Percentiles rank a stretch among this genome's conserved stretches.
phyloP scores from a whole-genome alignment of 73 alveolate genomes.

The Durusdinium trenchii region DNA sequence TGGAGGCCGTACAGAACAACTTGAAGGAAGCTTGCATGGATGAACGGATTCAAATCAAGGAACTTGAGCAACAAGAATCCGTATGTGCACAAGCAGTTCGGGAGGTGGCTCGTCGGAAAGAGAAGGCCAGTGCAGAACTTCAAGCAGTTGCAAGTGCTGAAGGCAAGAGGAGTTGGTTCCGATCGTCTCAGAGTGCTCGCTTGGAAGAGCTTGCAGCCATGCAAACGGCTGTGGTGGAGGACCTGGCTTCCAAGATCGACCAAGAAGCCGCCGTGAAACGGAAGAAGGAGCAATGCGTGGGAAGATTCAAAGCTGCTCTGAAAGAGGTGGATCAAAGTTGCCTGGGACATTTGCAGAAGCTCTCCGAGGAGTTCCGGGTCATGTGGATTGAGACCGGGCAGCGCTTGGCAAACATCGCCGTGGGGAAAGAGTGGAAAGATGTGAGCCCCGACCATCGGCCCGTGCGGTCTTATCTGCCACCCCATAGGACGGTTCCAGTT shows the following conservation, averaged over 20 bases:
- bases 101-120: slow-evolving; percentile 38
- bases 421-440: neutral
- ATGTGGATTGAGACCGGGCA: slow-evolving; percentile 24
- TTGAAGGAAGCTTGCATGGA: slow-evolving; percentile 78
- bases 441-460: neutral
- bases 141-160: slow-evolving; percentile 63
- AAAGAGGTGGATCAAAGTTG: slow-evolving; percentile 49
- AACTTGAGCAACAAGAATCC: slow-evolving; percentile 69
- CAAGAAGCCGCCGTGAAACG: slow-evolving; percentile 82
- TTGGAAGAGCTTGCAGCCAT: slow-evolving; percentile 83
- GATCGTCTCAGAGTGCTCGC: slow-evolving; percentile 15
- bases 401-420: slow-evolving; percentile 20
- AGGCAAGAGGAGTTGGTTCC: slow-evolving; percentile 59
- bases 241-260: slow-evolving; percentile 66
- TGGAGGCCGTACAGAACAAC: slow-evolving; percentile 83
- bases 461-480: slow-evolving; percentile 37
- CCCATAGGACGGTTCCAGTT: neutral
- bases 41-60: slow-evolving; percentile 68
- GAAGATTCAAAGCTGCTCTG: slow-evolving; percentile 34
- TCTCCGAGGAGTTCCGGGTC: slow-evolving; percentile 38
- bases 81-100: slow-evolving; percentile 63
- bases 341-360: slow-evolving; percentile 13
- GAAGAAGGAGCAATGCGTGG: slow-evolving; percentile 71
- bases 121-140: slow-evolving; percentile 64
- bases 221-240: slow-evolving; percentile 91